Conservation (phyloP, 305 asterid species). For the Petunia hybrid region DNA sequence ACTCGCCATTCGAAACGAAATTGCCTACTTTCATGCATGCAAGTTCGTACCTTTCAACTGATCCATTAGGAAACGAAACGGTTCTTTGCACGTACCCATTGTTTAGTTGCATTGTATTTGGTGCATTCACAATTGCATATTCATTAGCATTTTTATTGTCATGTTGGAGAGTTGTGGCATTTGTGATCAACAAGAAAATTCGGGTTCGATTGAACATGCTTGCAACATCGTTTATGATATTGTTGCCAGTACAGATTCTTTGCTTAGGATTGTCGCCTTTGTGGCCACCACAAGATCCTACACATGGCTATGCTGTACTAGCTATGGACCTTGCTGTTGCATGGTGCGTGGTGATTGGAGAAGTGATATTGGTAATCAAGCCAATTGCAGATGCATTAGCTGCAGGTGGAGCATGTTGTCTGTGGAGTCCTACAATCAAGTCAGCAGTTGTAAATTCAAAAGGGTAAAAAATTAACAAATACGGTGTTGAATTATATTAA, state of each 20-base stretch:
- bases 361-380: slow-evolving; percentile 64
- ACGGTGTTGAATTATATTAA: too few species aligned
- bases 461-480: background rate
- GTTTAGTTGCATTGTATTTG: slow-evolving; percentile 60
- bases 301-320: slow-evolving; percentile 52
- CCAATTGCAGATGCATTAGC: slow-evolving; percentile 72
- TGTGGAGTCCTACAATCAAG: slow-evolving; percentile 24
- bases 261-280: slow-evolving; percentile 60
- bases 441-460: background rate
- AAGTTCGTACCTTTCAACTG: slow-evolving; percentile 46
- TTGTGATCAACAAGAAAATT: slow-evolving; percentile 75
- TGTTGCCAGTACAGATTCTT: slow-evolving; percentile 62
- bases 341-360: slow-evolving; percentile 58
- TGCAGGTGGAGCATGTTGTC: slow-evolving; percentile 45
- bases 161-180: slow-evolving; percentile 67
- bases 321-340: slow-evolving; percentile 58
- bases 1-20: slow-evolving; percentile 47
- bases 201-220: slow-evolving; percentile 60
- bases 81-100: slow-evolving; percentile 75
- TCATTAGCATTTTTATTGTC: slow-evolving; percentile 62
- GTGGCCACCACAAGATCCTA: slow-evolving; percentile 57
- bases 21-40: slow-evolving; percentile 60
- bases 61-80: slow-evolving; percentile 42
- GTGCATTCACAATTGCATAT: slow-evolving; percentile 56
- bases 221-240: slow-evolving; percentile 59